Base-by-base conservation (phyloP, 495 filamentous ascomycete genomes). In the Viridothelium virens region DNA sequence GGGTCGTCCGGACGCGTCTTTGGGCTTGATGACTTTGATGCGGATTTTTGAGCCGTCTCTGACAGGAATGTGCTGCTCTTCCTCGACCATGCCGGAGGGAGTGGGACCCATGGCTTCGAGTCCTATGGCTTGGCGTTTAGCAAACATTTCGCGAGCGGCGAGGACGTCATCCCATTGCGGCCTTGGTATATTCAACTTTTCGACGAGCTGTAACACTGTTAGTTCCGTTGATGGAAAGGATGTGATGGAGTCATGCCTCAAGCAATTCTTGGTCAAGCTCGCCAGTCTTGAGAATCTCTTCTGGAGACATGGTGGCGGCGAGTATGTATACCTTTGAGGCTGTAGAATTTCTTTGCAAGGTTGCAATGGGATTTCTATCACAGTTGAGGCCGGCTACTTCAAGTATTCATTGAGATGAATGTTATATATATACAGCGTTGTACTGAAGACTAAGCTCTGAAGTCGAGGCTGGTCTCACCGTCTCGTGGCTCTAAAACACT, bases 1-100 rank as follows among this genome's bases (percentile, higher is more conserved):
- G 4, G 80, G 79, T 64, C 76, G 77, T 31, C 75, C 75, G 36
- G 56, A 66, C 14, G 68, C 56, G 16, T 74, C 68, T 18, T 59
- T 41, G 48, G 59, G 44, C 37, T 72, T 73, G 65, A 73, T 71
- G n/a, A 79, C 71, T 56, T 74, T 73, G 9, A 79, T 72, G 5
- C 70, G 66, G 63, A 78, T 79, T 62, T 65, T 69, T 18, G 73
- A 59, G 7, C 79, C 80, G 65, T 82, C 79, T 10, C 77, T 72
- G 67, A 79, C 74, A 7, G 74, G 69, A 38, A 83, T 82, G 12
- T 65, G 18, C 34, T 50, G 47, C 9, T 71, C 61, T 74, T 53
- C 38, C 38, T 70, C 68, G 34, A 53, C 62, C 41, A 68, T 38
- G 5, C 56, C 25, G 25, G 68, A 36, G 37, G 67, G 65, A 11